Evolutionary conservation across 306 rosid species (phyloP).

Genomic region (Glycine soja): DNA sequence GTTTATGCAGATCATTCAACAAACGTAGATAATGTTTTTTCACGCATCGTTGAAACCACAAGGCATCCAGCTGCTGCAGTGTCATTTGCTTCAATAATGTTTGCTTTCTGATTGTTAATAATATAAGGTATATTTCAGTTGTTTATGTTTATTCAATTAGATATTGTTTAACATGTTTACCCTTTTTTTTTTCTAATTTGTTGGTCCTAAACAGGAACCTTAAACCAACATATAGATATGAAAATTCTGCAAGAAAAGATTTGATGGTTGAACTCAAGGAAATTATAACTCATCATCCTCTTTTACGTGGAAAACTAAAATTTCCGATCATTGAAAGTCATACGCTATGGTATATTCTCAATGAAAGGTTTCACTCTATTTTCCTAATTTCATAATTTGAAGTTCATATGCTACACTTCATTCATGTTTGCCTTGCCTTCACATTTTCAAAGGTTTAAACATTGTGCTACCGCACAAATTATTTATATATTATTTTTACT

Average conservation of each 20-base stretch:
- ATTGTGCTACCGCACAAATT: no score
- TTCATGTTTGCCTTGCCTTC: not conserved
- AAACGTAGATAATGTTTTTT: slow-evolving; percentile 76
- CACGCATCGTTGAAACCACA: slow-evolving; percentile 76
- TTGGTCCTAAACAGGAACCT: slow-evolving; percentile 36
- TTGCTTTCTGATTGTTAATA: slow-evolving; percentile 53
- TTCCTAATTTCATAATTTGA: not conserved
- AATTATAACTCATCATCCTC: slow-evolving; percentile 40
- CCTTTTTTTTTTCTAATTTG: not conserved
- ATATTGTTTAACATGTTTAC: not conserved
- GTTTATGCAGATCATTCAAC: slow-evolving; percentile 93
- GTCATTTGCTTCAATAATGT: slow-evolving; percentile 94
- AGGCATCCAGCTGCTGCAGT: slow-evolving; percentile 98
- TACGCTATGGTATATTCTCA: slow-evolving; percentile 17
- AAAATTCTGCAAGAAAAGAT: slow-evolving; percentile 33
- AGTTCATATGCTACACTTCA: not conserved
- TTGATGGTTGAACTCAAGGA: not conserved
- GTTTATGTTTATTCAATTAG: not conserved
- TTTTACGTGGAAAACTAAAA: slow-evolving; percentile 21
- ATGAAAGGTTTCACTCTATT: slow-evolving; percentile 36
- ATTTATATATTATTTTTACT: no score
- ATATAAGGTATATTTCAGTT: slow-evolving; percentile 46
- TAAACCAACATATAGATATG: slow-evolving; percentile 37
- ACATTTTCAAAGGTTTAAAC: no score
- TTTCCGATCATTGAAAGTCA: slow-evolving; percentile 11